Evolutionary conservation across 2,329 filamentous ascomycete genomes (phyloP).

Genomic region (Phyllosticta citribraziliensis): DNA sequence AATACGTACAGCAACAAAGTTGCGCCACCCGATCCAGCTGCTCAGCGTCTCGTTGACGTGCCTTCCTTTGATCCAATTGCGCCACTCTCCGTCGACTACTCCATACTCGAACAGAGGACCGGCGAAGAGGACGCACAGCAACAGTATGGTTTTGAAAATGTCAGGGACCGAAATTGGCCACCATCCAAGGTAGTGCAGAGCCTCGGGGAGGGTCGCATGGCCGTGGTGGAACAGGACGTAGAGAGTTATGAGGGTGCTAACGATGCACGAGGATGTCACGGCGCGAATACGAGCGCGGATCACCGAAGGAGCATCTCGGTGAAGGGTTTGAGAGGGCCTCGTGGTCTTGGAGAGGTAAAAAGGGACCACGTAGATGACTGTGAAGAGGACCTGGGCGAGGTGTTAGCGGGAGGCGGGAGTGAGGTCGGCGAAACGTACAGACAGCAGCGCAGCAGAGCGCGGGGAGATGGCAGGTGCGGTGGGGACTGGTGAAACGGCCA

Average conservation of each 20-base stretch:
- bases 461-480: slow-evolving; percentile 27
- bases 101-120: slow-evolving; percentile 76
- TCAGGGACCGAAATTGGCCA: slow-evolving; percentile 66
- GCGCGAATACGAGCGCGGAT: slow-evolving; percentile 78
- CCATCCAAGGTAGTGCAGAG: slow-evolving; percentile 64
- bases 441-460: slow-evolving; percentile 26
- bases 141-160: slow-evolving; percentile 50
- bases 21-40: slow-evolving; percentile 77
- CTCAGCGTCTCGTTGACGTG: slow-evolving; percentile 51
- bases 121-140: slow-evolving; percentile 71
- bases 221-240: slow-evolving; percentile 51
- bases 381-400: slow-evolving; percentile 57
- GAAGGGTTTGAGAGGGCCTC: slow-evolving; percentile 66
- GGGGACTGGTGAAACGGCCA: slow-evolving; percentile 22
- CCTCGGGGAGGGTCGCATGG: slow-evolving; percentile 38
- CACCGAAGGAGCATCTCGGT: slow-evolving; percentile 78
- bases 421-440: slow-evolving; percentile 22
- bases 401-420: slow-evolving; percentile 1
- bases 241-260: slow-evolving; percentile 58
- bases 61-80: slow-evolving; percentile 49
- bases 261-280: slow-evolving; percentile 64
- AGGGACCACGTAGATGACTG: slow-evolving; percentile 79
- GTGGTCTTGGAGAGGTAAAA: slow-evolving; percentile 78
- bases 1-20: slow-evolving; percentile 66
- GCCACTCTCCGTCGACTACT: slow-evolving; percentile 61